Evolutionary conservation across 805 yeast species (phyloP), one percentile per base, ranked within the genome.

Genomic region (baker's yeast (Saccharomyces cerevisiae)): DNA sequence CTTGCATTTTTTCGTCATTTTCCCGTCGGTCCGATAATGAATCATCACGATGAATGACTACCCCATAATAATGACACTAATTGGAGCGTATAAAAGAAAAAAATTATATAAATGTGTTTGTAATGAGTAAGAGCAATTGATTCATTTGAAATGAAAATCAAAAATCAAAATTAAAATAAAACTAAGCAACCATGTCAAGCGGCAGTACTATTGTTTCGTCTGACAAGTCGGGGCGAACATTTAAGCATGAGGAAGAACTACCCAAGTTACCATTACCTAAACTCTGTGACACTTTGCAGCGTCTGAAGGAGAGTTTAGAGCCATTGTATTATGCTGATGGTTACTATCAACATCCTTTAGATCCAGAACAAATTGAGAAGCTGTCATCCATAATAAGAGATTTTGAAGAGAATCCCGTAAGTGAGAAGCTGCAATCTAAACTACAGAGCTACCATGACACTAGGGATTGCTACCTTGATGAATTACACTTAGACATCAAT

Each of bases 241-340:
- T 46, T 21, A 27, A 28, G n/a, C 36, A 57, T 36, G 72, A 68
- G 50, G 54, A 59, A 2, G 21, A 11, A 0, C 69, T 85, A 22
- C 88, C 89, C 0, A 68, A 67, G 36, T 71, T 86, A 24, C 90
- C 90, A 0, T 79, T 87, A 13, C 92, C 95, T 0, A 69, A 74
- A 11, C 62, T 85, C 4, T 55, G 68, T 1, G 61, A 76, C 2
- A 81, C 90, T 0, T 69, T 82, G 14, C 68, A 67, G 24, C 85
- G 83, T 61, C 67, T 85, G 13, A 69, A 82, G 30, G 70, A 72
- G 4, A 81, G 89, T 0, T 60, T 86, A 32, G 77, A 80, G 60
- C 92, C 92, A 0, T 66, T 87, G 52, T 68, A 84, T 24, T 69
- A 79, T 22, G 70, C 72, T 0, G 83, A 78, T 1, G 86, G 84